These are phyloP conservation scores for Sporothrix brunneoviolacea DNA, from an alignment of 2,329 filamentous ascomycete genomes.

Conservation along the genomic window DNA sequence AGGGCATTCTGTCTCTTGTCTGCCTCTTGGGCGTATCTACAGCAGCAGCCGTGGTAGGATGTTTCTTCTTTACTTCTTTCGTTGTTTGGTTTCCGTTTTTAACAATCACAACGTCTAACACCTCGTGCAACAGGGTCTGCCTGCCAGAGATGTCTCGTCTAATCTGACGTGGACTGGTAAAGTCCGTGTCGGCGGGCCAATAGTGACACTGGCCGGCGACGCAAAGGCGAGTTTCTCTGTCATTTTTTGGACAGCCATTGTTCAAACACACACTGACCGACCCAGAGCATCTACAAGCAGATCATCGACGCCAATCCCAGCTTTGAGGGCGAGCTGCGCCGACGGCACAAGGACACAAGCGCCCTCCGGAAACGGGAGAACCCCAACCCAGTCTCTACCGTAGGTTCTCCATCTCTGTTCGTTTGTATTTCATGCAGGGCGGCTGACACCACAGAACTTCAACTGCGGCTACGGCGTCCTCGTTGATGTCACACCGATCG, in stretches of 20 bases:
- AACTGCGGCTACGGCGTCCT: conserved; percentile 2
- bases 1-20: not conserved
- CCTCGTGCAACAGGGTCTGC: too few relatives aligned
- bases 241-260: too few relatives aligned
- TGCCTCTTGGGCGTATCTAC: not conserved
- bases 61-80: too few relatives aligned
- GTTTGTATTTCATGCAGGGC: too few relatives aligned
- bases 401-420: too few relatives aligned
- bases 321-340: not conserved
- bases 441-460: too few relatives aligned
- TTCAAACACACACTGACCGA: too few relatives aligned
- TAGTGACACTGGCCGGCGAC: not conserved
- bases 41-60: not conserved
- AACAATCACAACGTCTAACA: too few relatives aligned
- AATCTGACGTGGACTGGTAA: not conserved
- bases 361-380: not conserved
- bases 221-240: too few relatives aligned
- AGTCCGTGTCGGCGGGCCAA: not conserved
- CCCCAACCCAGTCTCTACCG: conserved; percentile 1
- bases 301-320: not conserved
- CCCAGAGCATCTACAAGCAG: not conserved
- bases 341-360: too few relatives aligned
- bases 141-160: too few relatives aligned
- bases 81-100: too few relatives aligned
- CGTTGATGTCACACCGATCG: conserved; percentile 2